Base-by-base conservation (phyloP, 169 alveolate genomes). In the Babesia gibsoni region DNA sequence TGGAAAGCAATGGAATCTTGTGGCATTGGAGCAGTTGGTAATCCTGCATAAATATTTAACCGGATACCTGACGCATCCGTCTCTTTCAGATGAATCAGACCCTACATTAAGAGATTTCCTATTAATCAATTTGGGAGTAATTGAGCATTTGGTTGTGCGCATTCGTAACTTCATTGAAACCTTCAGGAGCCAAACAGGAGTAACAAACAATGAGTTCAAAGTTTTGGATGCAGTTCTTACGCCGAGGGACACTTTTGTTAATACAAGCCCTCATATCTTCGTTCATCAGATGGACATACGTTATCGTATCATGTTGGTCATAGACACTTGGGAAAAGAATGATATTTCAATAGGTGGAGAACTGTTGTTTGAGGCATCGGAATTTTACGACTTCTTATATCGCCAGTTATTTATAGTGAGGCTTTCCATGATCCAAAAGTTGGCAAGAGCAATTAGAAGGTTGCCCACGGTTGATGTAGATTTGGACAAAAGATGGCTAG, bases 201-300 rank as follows among this genome's bases (percentile, higher is more conserved):
- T 59, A 14, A 25, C 58, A 22, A 32, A 30, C 12, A 41, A 39
- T 10, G 59, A 49, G 16, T 67, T 42, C 36, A 49, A 43, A 3
- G 67, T 78, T 35, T 20, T 78, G 65, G 82, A 78, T 18, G 53
- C 37, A 0, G 59, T 67, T 9, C 27, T 78, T 10, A 67, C 66
- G 8, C 81, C 82, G 0, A 22, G 87, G 32, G 83, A 78, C 36
- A 16, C 82, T 25, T 78, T 78, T 36, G 61, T 56, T 9, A 64
- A 29, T 25, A 37, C 36, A 32, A 67, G 64, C 18, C 82, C 82
- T 8, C 33, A 67, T 0, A 39, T 53, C 3, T 39, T 14, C 39
- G 30, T 78, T 29, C 87, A 78, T 25, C 46, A 39, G 5, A 66
- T 78, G 82, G 87, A 78, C 48, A 48, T 67, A 22, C 81, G 87